Percentiles rank a stretch among this genome's conserved stretches.
phyloP scores from a whole-genome alignment of 2,329 filamentous ascomycete genomes.

The Tolypocladium tropicale region DNA sequence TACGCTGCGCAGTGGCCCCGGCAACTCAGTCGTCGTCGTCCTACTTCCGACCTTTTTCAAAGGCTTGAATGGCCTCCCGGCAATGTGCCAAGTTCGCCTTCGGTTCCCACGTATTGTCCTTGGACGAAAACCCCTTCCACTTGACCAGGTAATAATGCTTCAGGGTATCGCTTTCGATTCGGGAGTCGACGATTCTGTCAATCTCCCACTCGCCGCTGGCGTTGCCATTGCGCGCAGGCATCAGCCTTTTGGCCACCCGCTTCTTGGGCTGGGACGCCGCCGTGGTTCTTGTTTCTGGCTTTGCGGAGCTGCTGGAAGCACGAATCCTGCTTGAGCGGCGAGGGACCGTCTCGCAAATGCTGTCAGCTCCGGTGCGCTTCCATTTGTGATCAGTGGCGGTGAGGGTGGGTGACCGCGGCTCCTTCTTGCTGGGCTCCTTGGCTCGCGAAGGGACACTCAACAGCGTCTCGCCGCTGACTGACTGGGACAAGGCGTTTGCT shows the following conservation, averaged over 20 bases:
- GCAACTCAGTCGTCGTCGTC: neutral
- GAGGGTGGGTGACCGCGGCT: neutral
- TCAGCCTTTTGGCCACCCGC: slow-evolving; percentile 2
- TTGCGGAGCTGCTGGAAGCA: neutral
- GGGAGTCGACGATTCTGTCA: slow-evolving; percentile 33
- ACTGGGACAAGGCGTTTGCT: neutral
- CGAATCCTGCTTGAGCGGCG: neutral
- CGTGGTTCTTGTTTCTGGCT: neutral
- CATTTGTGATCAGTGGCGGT: neutral
- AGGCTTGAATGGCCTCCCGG: slow-evolving; percentile 21
- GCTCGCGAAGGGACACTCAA: neutral
- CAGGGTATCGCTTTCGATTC: slow-evolving; percentile 24
- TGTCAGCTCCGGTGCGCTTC: neutral
- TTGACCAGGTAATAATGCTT: slow-evolving; percentile 38
- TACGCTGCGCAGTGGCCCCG: neutral
- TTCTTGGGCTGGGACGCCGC: slow-evolving; percentile 6
- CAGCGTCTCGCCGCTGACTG: neutral
- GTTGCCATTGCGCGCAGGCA: neutral
- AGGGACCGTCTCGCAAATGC: neutral
- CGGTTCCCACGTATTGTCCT: slow-evolving; percentile 45
- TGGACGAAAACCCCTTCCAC: slow-evolving; percentile 36
- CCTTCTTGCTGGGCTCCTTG: too few species aligned
- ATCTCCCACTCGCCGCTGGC: slow-evolving; percentile 30
- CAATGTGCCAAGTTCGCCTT: slow-evolving; percentile 32
- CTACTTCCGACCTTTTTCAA: slow-evolving; percentile 15